Evolutionary conservation across 176 grass and related monocot species (phyloP), one percentile per base, ranked within the genome.

Genomic region (Elaeis guineensis): DNA sequence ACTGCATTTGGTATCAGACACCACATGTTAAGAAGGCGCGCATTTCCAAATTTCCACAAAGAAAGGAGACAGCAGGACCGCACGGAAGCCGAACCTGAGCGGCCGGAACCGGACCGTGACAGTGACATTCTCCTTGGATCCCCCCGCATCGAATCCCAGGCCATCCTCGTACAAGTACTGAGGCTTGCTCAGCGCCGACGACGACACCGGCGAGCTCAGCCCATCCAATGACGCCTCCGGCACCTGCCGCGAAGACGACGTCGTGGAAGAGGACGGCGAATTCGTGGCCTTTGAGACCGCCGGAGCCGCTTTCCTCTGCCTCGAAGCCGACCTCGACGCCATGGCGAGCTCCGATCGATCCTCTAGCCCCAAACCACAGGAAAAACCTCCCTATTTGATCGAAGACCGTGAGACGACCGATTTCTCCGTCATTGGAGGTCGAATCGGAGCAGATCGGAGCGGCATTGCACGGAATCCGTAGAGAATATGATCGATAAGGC

Each of bases 61-160:
- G 30, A 70, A 63, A 24, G 29, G 55, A 62, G 55, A 70, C 19
- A 58, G 62, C 35, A 44, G 9, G 0, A 14, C 35, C 35, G 35
- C 35, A 44, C 74, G 25, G 54, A 49, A 49, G 28, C 16, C 50
- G 54, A 30, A 93, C 94, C 94, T 89, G 58, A 99, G 94, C 50
- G 94, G 94, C 49, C 94, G 94, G 77, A 99, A 99, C 51, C 94
- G 94, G 58, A 89, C 85, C 5, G 94, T 99, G 68, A 99, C 94
- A 54, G 85, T 93, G 72, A 99, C 85, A 78, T 83, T 99, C 85
- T 99, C 94, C 75, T 89, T 99, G 72, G 74, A 71, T 24, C 67
- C 76, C 11, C 81, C 79, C 12, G 63, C 79, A 23, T 82, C 88
- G 50, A 81, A 9, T 32, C 68, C 82, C 2, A 66, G 73, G 63